Conservation (phyloP, 1,139 yeast species). For the Suhomyces chickasaworum region DNA sequence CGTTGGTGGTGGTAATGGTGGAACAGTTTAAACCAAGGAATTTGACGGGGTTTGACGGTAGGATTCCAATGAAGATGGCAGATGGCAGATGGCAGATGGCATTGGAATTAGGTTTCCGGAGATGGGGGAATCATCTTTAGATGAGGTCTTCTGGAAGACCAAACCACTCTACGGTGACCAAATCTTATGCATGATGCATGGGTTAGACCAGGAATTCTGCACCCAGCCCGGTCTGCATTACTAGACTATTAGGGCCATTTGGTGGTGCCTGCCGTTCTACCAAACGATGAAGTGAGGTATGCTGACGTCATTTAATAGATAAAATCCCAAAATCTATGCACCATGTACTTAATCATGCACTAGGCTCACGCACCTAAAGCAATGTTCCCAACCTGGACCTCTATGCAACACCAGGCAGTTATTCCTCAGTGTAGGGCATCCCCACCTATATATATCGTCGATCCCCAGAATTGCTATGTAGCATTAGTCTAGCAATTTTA, state of each 20-base stretch:
- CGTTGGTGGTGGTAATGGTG: background rate
- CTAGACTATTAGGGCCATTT: background rate
- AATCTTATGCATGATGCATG: background rate
- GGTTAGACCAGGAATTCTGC: background rate
- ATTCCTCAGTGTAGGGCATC: slow-evolving; percentile 3
- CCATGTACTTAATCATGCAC: slow-evolving; percentile 1
- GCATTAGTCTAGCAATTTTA: background rate
- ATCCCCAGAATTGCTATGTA: background rate
- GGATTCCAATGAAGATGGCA: too few species aligned
- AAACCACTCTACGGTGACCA: background rate
- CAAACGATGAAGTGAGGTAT: background rate
- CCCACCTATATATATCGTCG: background rate
- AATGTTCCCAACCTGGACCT: background rate
- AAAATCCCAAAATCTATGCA: background rate
- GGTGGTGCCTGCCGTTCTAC: background rate
- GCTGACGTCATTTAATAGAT: background rate
- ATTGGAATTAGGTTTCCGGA: too few species aligned
- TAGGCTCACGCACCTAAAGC: background rate
- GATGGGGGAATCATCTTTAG: too few species aligned
- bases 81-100: too few species aligned
- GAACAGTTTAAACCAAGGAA: too few species aligned
- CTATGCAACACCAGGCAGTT: background rate
- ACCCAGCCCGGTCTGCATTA: background rate
- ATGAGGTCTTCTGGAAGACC: too few species aligned
- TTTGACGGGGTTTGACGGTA: too few species aligned